phyloP scores from a whole-genome alignment of 2,329 filamentous ascomycete genomes.

The Aureobasidium sp. region DNA sequence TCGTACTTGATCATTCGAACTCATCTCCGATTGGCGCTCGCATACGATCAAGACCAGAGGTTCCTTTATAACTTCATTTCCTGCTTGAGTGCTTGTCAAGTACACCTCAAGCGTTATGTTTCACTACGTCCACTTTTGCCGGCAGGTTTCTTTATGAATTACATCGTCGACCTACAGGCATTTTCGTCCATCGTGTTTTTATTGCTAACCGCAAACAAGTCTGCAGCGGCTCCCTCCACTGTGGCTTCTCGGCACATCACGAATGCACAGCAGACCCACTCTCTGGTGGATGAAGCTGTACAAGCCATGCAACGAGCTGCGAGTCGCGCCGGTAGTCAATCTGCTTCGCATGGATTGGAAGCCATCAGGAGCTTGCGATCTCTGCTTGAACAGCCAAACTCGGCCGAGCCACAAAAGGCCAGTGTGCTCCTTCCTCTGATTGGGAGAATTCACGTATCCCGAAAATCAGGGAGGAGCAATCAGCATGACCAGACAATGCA shows the following conservation, averaged over 20 bases:
- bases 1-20: background rate
- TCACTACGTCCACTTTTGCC: background rate
- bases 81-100: slow-evolving; percentile 5
- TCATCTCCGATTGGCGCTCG: background rate
- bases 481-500: background rate
- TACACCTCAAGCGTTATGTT: background rate
- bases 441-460: slow-evolving; percentile 1
- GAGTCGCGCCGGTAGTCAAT: background rate
- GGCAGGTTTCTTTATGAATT: background rate
- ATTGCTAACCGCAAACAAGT: background rate
- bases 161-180: slow-evolving; percentile 1
- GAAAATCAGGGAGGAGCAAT: background rate
- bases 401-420: background rate
- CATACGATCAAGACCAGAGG: background rate
- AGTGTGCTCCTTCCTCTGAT: slow-evolving; percentile 4
- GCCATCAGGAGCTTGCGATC: background rate
- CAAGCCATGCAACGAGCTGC: background rate
- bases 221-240: background rate
- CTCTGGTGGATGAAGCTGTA: background rate
- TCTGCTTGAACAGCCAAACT: background rate
- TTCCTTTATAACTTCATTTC: slow-evolving; percentile 10
- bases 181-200: background rate
- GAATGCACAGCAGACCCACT: background rate
- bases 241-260: background rate
- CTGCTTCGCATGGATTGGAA: background rate